These are phyloP conservation scores for Venustampulla echinocandica DNA, from an alignment of 495 filamentous ascomycete species.

Conservation along the genomic window DNA sequence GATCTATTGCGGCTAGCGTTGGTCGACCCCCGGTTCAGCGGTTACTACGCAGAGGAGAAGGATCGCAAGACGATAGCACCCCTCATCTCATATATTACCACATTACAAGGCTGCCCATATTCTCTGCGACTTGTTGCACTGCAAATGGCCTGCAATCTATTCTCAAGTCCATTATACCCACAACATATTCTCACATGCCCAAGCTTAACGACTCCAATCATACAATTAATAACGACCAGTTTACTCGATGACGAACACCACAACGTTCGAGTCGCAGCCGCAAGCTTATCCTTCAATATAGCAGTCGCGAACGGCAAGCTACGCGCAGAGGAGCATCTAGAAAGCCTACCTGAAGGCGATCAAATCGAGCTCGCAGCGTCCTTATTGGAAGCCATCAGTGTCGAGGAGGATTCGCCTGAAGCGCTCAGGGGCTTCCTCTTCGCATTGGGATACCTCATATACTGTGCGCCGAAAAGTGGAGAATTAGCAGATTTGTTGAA, in stretches of 20 bases:
- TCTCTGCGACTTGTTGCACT: conserved; percentile 72
- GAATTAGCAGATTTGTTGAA: conserved; percentile 67
- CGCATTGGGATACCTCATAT: conserved; percentile 65
- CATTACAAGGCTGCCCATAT: conserved; percentile 53
- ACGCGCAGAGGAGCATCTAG: conserved; percentile 47
- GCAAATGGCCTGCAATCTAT: conserved; percentile 52
- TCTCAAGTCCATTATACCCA: conserved; percentile 51
- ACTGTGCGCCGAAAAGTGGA: conserved; percentile 57
- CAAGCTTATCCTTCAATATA: conserved; percentile 78
- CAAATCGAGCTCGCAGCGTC: conserved; percentile 74
- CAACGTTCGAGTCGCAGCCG: conserved; percentile 61
- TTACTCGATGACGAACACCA: conserved; percentile 46
- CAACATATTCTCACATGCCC: conserved; percentile 31
- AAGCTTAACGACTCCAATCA: conserved; percentile 31
- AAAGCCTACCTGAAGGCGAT: conserved; percentile 54
- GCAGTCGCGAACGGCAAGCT: conserved; percentile 57
- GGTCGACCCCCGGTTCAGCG: conserved; percentile 74
- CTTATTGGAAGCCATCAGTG: conserved; percentile 62
- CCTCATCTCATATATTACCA: conserved; percentile 52
- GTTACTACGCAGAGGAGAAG: conserved; percentile 73
- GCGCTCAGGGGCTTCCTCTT: conserved; percentile 62
- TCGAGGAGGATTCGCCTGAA: conserved; percentile 59
- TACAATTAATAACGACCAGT: conserved; percentile 40
- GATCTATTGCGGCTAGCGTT: conserved; percentile 74
- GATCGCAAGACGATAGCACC: conserved; percentile 53